A percentile compares a stretch with the other conserved stretches of the same genome.
Conservation (phyloP, 306 rosid genomes). For the Citrullus mucosospermus region DNA sequence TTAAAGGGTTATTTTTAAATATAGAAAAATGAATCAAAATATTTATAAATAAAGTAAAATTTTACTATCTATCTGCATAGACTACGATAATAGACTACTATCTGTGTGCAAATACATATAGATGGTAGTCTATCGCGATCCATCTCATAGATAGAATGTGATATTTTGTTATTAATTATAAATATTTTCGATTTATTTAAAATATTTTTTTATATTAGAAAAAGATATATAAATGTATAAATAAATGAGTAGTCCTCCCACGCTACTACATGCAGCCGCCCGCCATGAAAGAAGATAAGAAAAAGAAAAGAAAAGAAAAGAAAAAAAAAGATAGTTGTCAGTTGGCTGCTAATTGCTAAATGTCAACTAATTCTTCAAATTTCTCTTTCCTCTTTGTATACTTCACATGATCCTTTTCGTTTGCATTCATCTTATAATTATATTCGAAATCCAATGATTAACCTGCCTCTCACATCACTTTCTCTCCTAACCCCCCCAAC, state of each 20-base stretch:
- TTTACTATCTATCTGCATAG: too few relatives aligned
- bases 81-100: too few relatives aligned
- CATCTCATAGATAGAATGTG: too few relatives aligned
- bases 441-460: constrained; percentile 13
- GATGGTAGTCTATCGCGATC: too few relatives aligned
- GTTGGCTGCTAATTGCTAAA: neutral
- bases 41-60: too few relatives aligned
- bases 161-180: too few relatives aligned
- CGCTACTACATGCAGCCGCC: neutral
- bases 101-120: too few relatives aligned
- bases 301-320: neutral
- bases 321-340: neutral
- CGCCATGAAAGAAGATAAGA: neutral
- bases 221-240: neutral
- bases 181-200: too few relatives aligned
- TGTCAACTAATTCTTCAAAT: neutral
- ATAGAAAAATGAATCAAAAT: too few relatives aligned
- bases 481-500: constrained; percentile 20
- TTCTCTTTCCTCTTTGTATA: neutral
- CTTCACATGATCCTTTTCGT: neutral
- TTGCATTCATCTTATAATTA: neutral
- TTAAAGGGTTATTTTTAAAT: too few relatives aligned
- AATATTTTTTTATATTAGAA: too few relatives aligned
- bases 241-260: neutral
- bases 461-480: constrained; percentile 42